These are phyloP conservation scores for Paspalum notatum DNA, from an alignment of 176 grass and related monocot species.

Conservation along the genomic window DNA sequence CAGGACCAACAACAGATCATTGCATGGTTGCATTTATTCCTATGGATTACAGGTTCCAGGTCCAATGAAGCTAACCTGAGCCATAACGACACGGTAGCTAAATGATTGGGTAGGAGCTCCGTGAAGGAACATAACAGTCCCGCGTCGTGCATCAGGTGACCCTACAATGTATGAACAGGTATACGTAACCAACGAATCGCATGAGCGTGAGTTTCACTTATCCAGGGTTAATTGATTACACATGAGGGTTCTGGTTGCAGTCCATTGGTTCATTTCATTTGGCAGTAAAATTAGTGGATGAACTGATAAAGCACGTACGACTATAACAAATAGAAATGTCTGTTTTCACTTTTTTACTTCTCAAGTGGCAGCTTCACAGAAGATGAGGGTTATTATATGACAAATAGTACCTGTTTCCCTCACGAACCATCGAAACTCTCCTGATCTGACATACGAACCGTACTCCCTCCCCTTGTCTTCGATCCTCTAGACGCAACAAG, in stretches of 20 bases:
- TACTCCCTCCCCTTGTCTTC: slow-evolving; percentile 87
- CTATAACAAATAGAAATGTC: background rate
- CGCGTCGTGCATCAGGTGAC: slow-evolving; percentile 53
- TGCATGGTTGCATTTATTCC: background rate
- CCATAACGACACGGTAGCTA: slow-evolving; percentile 85
- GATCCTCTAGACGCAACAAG: slow-evolving; percentile 64
- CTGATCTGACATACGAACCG: slow-evolving; percentile 76
- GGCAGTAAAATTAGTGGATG: slow-evolving; percentile 5
- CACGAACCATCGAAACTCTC: slow-evolving; percentile 84
- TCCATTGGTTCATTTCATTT: background rate
- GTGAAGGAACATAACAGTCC: slow-evolving; percentile 86
- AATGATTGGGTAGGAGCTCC: slow-evolving; percentile 97
- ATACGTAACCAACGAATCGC: slow-evolving; percentile 21
- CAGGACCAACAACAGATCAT: background rate
- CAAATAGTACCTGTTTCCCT: slow-evolving; percentile 82
- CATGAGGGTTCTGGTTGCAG: background rate
- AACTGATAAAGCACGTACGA: background rate
- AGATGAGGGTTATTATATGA: background rate
- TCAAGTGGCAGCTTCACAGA: background rate
- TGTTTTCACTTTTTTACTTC: background rate
- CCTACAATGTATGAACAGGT: slow-evolving; percentile 49
- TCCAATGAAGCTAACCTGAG: slow-evolving; percentile 67
- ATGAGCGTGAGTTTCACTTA: slow-evolving; percentile 3
- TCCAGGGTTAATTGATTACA: background rate
- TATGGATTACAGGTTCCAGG: background rate